Evolutionary conservation across 495 filamentous ascomycete species (phyloP), one percentile per base, ranked within the genome.

Genomic region (Penicillium alfredii): DNA sequence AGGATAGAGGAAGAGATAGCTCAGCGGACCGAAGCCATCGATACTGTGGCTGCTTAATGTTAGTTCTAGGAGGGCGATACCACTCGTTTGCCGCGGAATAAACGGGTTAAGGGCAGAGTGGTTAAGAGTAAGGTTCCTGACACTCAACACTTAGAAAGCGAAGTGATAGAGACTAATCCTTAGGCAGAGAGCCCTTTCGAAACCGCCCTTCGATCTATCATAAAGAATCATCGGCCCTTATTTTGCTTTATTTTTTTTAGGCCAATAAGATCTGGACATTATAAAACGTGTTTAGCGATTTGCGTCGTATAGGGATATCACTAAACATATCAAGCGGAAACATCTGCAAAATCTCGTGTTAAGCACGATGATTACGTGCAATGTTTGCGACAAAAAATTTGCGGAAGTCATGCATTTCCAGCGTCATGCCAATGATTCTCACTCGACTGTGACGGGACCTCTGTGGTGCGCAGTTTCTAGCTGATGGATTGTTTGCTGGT

Each of bases 291-390:
- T 40, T 3, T 49, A 59, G 34, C 42, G 32, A 35, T 64, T 62
- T 44, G 35, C 36, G 16, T 61, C 35, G 35, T 38, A 51, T 29
- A 36, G 59, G 45, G 48, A 60, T 38, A 36, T 68, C 33, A 63
- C 45, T n/a, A 68, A 64, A 42, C 52, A 68, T 41, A 64, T 68
- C 24, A 63, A 63, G 45, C 46, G 53, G 41, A 64, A 66, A 42
- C 40, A 67, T 45, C 50, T 65, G 23, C n/a, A 28, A 11, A 30
- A 59, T 45, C 56, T 64, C 25, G 31, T 33, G 8, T 37, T 6
- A 19, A 37, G 22, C 31, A 22, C 44, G 27, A 28, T 27, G 16
- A 47, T 47, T 35, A 43, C 20, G 16, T 52, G 35, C 25, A 41
- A 52, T 44, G 26, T 47, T 20, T 47, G 40, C 34, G 32, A 41